Evolutionary conservation across 495 filamentous ascomycete genomes (phyloP).

Genomic region (Hypomontagnella submonticulosa): DNA sequence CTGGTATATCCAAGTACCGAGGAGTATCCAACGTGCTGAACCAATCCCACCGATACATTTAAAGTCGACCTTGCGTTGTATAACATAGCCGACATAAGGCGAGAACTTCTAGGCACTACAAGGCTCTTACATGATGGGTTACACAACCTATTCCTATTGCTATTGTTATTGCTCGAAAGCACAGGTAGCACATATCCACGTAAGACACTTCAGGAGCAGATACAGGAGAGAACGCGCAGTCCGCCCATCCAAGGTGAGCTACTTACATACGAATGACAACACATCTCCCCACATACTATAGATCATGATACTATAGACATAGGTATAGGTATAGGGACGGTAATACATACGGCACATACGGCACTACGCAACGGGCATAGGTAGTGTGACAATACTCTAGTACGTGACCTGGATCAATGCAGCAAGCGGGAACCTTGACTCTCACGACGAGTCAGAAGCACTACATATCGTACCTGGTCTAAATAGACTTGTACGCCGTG

Average conservation of each 20-base stretch:
- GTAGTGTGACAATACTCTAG: neutral
- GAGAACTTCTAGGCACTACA: slow-evolving; percentile 32
- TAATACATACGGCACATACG: slow-evolving; percentile 2
- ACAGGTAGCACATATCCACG: slow-evolving; percentile 15
- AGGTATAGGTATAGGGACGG: too few species aligned
- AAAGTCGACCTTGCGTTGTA: slow-evolving; percentile 10
- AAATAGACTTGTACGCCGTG: too few species aligned
- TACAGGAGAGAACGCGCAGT: neutral
- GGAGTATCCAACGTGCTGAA: slow-evolving; percentile 1
- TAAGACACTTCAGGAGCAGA: slow-evolving; percentile 4
- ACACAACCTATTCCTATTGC: slow-evolving; percentile 12
- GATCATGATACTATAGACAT: slow-evolving; percentile 9
- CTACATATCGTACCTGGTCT: too few species aligned
- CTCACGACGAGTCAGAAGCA: neutral
- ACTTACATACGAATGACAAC: slow-evolving; percentile 19
- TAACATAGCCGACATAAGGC: slow-evolving; percentile 24
- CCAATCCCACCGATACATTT: neutral
- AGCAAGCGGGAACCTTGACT: slow-evolving; percentile 7
- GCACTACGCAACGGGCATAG: slow-evolving; percentile 18
- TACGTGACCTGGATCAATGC: slow-evolving; percentile 6
- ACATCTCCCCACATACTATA: slow-evolving; percentile 38
- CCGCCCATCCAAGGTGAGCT: slow-evolving; percentile 3
- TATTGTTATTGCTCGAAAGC: slow-evolving; percentile 15
- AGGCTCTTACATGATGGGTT: slow-evolving; percentile 24
- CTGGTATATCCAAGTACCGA: slow-evolving; percentile 1